Evolutionary conservation across 306 rosid species (phyloP).

Genomic region (Macrotyloma uniflorum): DNA sequence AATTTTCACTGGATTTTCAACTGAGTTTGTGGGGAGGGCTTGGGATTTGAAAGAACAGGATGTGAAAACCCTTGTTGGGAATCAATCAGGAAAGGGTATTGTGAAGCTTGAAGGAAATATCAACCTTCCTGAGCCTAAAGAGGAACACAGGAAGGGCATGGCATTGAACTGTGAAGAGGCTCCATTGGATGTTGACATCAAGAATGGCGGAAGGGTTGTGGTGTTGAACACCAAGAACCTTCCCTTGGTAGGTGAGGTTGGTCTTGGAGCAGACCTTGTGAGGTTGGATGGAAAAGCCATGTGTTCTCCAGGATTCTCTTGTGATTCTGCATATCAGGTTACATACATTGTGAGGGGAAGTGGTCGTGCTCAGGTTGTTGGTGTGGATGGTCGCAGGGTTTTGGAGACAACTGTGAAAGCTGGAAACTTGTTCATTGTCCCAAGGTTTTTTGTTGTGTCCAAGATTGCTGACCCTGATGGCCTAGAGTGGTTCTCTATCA

Average conservation of each 20-base stretch:
- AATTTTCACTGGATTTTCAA: constrained; percentile 70
- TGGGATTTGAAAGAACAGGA: constrained; percentile 69
- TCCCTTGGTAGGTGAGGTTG: constrained; percentile 83
- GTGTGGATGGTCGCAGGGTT: constrained; percentile 71
- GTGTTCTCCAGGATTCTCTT: constrained; percentile 88
- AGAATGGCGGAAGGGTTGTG: constrained; percentile 77
- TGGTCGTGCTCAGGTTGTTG: constrained; percentile 77
- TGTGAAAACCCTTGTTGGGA: constrained; percentile 58
- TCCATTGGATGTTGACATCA: constrained; percentile 74
- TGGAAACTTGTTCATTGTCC: constrained; percentile 83
- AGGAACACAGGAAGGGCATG: constrained; percentile 65
- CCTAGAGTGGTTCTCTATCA: constrained; percentile 91
- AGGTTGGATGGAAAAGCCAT: constrained; percentile 76
- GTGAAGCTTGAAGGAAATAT: constrained; percentile 48
- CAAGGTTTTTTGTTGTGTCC: constrained; percentile 80
- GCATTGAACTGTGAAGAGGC: constrained; percentile 81
- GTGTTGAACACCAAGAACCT: constrained; percentile 83
- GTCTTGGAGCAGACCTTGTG: constrained; percentile 80
- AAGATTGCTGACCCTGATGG: constrained; percentile 85
- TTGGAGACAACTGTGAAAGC: constrained; percentile 71
- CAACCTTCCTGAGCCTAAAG: constrained; percentile 58
- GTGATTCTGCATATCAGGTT: constrained; percentile 84
- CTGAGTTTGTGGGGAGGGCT: constrained; percentile 79
- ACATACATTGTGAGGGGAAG: constrained; percentile 78
- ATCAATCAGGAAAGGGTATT: constrained; percentile 60